phyloP scores from a whole-genome alignment of 805 yeast genomes.

The Kurtzmaniella cleridarum region DNA sequence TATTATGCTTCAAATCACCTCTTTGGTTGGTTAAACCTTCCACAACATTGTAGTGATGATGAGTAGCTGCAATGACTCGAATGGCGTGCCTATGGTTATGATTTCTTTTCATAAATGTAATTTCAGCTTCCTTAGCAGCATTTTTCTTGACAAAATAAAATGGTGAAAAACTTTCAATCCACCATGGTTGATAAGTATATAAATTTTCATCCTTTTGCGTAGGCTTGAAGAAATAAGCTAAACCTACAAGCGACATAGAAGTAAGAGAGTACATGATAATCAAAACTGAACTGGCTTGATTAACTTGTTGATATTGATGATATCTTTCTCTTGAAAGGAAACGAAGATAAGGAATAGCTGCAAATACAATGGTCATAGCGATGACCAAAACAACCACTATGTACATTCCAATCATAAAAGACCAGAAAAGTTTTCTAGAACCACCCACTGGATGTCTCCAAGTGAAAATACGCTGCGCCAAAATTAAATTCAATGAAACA shows the following conservation, averaged over 20 bases:
- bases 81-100: conserved; percentile 46
- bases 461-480: conserved; percentile 69
- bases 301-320: conserved; percentile 49
- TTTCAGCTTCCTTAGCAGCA: conserved; percentile 43
- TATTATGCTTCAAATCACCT: conserved; percentile 45
- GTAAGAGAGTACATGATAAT: conserved; percentile 45
- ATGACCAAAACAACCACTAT: conserved; percentile 51
- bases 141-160: conserved; percentile 54
- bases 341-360: conserved; percentile 55
- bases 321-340: conserved; percentile 42
- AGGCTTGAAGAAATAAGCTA: conserved; percentile 53
- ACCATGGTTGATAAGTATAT: conserved; percentile 68
- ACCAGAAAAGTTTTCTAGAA: conserved; percentile 45
- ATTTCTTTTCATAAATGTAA: conserved; percentile 40
- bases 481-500: conserved; percentile 53
- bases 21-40: conserved; percentile 30
- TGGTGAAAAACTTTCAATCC: conserved; percentile 63
- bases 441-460: conserved; percentile 77
- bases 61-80: conserved; percentile 57
- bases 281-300: conserved; percentile 37
- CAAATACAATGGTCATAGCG: conserved; percentile 64
- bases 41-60: conserved; percentile 31
- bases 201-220: conserved; percentile 45
- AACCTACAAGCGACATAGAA: conserved; percentile 43
- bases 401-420: conserved; percentile 45